Base-by-base conservation (phyloP, 371 early-diverging fungal species). In the Mortierella polycephala region DNA sequence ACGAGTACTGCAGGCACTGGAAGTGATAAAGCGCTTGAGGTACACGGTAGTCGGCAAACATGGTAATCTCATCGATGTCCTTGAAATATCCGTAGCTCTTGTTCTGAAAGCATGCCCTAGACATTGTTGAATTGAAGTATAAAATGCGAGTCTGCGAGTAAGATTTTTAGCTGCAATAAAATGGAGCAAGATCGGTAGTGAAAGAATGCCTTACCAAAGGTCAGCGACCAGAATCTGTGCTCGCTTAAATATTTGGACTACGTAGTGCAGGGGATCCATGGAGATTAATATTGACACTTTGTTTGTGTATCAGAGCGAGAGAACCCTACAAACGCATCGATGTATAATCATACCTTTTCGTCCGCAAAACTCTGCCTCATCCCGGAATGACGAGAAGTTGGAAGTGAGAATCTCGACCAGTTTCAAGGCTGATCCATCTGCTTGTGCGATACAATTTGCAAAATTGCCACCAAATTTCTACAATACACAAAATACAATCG, bases 181-280 rank as follows among this genome's bases (percentile, higher is more conserved):
- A 11, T 41, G 39, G 37, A 20, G 14, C 23, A n/a, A 49, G 7
- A 56, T 54, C 6, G 30, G 6, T 30, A 30, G 30, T 4, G 30
- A 30, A 30, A 30, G 30, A 41, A 46, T 23, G 10, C 5, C 13
- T 67, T 85, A 88, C 92, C 96, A 96, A 40, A 94, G 74, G 70
- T 96, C 96, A 54, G 95, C 96, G n/a, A 93, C 89, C 50, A 96
- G 85, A 58, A 96, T 96, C 82, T 96, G 96, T 13, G 93, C 94
- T 44, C 96, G 83, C 83, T 96, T 96, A 68, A 91, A 90, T 54
- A 96, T 79, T 55, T 82, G 84, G 12, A 95, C 95, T 81, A 68
- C 10, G 52, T 41, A 39, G 6, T 49, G 30, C 52, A 49, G 45
- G 8, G 49, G 2, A 50, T 23, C 39, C 18, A 55, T 7, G 30